Evolutionary conservation across 495 filamentous ascomycete species (phyloP), one percentile per base, ranked within the genome.

Genomic region (Penicillium egyptiacum): DNA sequence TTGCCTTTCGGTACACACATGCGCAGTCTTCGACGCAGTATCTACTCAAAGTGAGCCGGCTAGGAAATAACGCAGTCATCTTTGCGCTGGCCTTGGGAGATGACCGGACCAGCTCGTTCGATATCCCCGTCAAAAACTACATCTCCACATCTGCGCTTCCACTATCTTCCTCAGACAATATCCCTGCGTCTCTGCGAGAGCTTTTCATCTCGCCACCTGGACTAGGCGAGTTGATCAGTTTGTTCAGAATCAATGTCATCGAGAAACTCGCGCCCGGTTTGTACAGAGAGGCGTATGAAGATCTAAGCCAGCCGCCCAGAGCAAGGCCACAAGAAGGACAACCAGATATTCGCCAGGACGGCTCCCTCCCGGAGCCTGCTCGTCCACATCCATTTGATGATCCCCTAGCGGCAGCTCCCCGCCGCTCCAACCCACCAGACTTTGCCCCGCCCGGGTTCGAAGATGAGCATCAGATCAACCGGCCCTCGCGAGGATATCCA

Each of bases 401-500:
- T 61, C 88, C 88, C 11, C 76, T 92, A 7, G 83, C 84, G 4
- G 76, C 75, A 3, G 77, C 70, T 5, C 87, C 87, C 0, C 79
- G 80, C n/a, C 80, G 76, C 9, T 88, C 88, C 1, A 70, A 85
- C 25, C 92, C 91, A 19, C 71, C 80, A 1, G 92, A 92, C 54
- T 90, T 95, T 59, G 81, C 86, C 0, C 90, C 91, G 0, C 94
- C 94, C 4, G 91, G 83, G 19, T 98, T 98, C 63, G 94, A 97
- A 57, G 92, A 98, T 74, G 92, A 96, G 62, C 90, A 89, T 64
- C 90, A 98, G 51, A 80, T 98, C 47, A 82, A 88, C 47, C 77
- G 83, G 1, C 90, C 86, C 2, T 81, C 82, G 1, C 82, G 83
- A 17, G 81, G 82, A 16, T 74, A 67, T 30, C 62, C 75, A 37